Conservation (phyloP, 108 stramenopile genomes). For the Conticribra weissflogii region DNA sequence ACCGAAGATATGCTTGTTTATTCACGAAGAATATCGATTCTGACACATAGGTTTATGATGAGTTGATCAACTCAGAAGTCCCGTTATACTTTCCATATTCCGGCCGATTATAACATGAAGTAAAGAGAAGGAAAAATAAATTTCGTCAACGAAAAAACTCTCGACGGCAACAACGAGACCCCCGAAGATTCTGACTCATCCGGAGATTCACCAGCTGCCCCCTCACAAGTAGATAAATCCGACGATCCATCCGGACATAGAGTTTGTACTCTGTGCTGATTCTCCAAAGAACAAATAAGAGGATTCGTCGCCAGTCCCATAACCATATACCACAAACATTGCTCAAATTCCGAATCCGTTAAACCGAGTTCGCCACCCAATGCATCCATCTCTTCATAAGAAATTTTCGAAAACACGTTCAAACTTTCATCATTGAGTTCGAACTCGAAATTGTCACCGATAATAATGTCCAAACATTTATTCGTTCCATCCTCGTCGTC, state of each 20-base stretch:
- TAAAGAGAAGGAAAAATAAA: too few species aligned
- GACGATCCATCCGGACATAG: conserved; percentile 27
- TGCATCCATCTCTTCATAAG: conserved; percentile 4
- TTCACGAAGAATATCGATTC: too few species aligned
- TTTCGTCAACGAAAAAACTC: too few species aligned
- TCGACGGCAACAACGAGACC: too few species aligned
- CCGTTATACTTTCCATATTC: too few species aligned
- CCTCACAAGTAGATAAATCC: conserved; percentile 29
- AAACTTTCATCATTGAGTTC: background rate
- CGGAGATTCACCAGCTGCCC: too few species aligned
- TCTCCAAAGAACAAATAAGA: conserved; percentile 27
- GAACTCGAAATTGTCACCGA: conserved; percentile 7
- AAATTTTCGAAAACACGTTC: conserved; percentile 6
- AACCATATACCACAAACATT: conserved; percentile 18
- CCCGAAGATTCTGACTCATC: conserved; percentile 8
- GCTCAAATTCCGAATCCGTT: conserved; percentile 16
- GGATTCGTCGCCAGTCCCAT: conserved; percentile 33
- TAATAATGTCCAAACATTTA: conserved; percentile 21
- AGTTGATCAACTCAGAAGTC: too few species aligned
- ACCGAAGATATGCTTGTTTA: too few species aligned
- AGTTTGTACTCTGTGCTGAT: background rate
- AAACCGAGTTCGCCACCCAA: conserved; percentile 35
- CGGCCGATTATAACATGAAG: too few species aligned
- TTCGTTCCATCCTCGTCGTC: conserved; percentile 20
- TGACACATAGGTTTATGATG: too few species aligned